These are phyloP conservation scores for Ustilago tritici DNA, from an alignment of 1,284 basidiomycete genomes.

Conservation along the genomic window DNA sequence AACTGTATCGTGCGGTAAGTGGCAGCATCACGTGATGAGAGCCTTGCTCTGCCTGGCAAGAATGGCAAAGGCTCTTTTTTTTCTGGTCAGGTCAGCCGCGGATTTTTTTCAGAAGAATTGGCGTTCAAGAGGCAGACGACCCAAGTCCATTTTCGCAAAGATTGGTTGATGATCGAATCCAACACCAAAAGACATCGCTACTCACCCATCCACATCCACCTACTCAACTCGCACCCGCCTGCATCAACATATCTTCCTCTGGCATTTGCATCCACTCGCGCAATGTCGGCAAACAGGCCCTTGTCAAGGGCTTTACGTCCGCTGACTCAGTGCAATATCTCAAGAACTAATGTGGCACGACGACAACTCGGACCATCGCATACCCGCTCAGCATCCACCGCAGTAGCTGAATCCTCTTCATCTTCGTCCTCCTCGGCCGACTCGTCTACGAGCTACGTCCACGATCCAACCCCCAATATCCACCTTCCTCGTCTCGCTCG, in stretches of 20 bases:
- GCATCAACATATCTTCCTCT: conserved; percentile 6
- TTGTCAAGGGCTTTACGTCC: conserved; percentile 17
- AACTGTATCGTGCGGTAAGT: conserved; percentile 30
- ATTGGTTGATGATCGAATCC: too few species aligned
- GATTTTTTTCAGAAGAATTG: conserved; percentile 15
- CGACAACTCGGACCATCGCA: conserved; percentile 3
- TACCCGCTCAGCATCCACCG: conserved; percentile 30
- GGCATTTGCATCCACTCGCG: neutral
- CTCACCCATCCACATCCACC: neutral
- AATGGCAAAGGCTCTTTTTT: neutral
- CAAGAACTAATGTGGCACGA: conserved; percentile 1
- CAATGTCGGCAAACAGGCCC: conserved; percentile 32
- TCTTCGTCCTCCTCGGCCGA: conserved; percentile 1
- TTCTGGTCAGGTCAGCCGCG: neutral
- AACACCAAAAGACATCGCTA: too few species aligned
- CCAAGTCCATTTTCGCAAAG: neutral
- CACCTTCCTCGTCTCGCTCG: conserved; percentile 62
- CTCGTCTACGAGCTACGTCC: conserved; percentile 16
- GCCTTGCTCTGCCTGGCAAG: neutral
- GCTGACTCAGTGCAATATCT: conserved; percentile 21
- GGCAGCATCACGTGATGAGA: conserved; percentile 45
- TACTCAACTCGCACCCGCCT: neutral
- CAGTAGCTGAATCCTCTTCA: conserved; percentile 5
- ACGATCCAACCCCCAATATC: conserved; percentile 48
- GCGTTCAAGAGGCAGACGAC: conserved; percentile 29